Evolutionary conservation across 768 basidiomycete species (phyloP), one percentile per base, ranked within the genome.

Genomic region (Nidula microcarpa): DNA sequence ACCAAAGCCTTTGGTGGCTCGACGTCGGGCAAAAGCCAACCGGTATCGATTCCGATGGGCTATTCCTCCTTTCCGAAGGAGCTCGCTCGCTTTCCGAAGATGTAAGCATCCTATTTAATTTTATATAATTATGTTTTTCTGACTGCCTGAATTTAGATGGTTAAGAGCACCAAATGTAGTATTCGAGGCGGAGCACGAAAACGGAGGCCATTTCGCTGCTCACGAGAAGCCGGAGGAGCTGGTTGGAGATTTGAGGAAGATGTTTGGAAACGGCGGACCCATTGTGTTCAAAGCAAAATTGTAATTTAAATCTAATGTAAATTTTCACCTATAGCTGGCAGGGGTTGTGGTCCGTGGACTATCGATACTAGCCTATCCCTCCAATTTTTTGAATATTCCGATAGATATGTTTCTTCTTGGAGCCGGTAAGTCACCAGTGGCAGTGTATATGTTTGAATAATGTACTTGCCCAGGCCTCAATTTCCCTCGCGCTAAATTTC

Each of bases 141-240:
- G 13, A 13, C 23, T 9, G 16, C 11, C 39, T 41, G 39, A 41
- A 32, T 53, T 3, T 35, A 82, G 81, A 10, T 84, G 81, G 80
- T 30, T 55, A 58, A 66, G 33, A 57, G 62, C 49, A 13, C 65
- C 45, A 56, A 74, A 57, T 68, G 65, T 57, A 50, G 77, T 84
- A 4, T 82, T 79, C 48, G 72, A 78, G 55, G 65, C 71, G 3
- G 65, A 72, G 13, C 83, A 85, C 49, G 66, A 68, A 1, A 61
- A 60, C 4, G 83, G 84, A 4, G 83, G 84, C 2, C 84, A 85
- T 62, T 85, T 86, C 59, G 78, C 82, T 8, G 75, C 82, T 0
- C 60, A 75, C 54, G 83, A 85, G 57, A 63, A 58, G 41, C 82
- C 84, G 0, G 67, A 74, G 3, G 63, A 65, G 4, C 68, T 86